These are phyloP conservation scores for Biscogniauxia marginata DNA, from an alignment of 2,329 filamentous ascomycete species.

Conservation along the genomic window DNA sequence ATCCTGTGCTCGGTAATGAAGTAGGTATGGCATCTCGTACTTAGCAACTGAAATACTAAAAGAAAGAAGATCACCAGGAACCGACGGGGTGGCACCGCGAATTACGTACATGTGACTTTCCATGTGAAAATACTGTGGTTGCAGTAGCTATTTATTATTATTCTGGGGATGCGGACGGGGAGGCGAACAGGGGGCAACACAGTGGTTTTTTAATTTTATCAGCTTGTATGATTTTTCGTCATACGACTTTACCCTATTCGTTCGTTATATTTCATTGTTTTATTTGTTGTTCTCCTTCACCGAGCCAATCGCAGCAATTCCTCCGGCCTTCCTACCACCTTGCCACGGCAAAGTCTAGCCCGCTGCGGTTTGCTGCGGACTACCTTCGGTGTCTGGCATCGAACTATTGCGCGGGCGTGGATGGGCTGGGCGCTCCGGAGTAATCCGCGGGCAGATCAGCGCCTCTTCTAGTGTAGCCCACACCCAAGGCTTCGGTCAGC, in stretches of 20 bases:
- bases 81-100: not conserved
- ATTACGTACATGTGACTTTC: not conserved
- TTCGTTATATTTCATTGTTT: not conserved
- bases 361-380: no score
- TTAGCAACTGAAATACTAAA: not conserved
- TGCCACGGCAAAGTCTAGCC: no score
- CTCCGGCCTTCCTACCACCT: not conserved
- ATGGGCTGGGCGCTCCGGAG: no score
- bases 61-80: not conserved
- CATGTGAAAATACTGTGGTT: not conserved
- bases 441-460: not conserved
- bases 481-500: not conserved
- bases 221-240: not conserved
- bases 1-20: not conserved
- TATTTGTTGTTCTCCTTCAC: not conserved
- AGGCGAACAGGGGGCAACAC: not conserved
- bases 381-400: no score
- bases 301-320: not conserved
- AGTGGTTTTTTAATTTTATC: not conserved
- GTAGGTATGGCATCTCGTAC: not conserved
- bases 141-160: not conserved
- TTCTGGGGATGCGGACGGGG: not conserved
- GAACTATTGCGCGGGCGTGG: no score
- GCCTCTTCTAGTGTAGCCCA: not conserved
- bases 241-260: not conserved